Base-by-base conservation (phyloP, 1,139 yeast genomes). In the Taphrina wiesneri region DNA sequence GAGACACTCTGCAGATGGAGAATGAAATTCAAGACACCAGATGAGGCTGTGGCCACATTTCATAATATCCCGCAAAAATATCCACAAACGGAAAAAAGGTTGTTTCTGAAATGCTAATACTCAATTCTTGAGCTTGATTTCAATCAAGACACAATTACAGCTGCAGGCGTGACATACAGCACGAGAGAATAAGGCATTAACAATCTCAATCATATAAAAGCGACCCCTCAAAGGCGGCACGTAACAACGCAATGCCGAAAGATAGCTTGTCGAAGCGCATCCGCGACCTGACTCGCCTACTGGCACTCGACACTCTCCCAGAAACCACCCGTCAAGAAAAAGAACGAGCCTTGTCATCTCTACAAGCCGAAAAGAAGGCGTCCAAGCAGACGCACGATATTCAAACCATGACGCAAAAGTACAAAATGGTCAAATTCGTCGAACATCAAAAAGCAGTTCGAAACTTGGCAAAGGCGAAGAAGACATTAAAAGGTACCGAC, bases 361-460 rank as follows among this genome's bases (percentile, higher is more conserved):
- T 91, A 67, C 81, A 83, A 68, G 78, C 82, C 2, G 96, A 92
- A 74, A 79, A 91, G 63, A 82, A 80, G 66, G 81, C 81, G 60
- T 84, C 85, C 11, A 82, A 83, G 70, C 70, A 76, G 36, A 79
- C 80, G 49, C 79, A 81, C 60, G 82, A 82, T 71, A 84, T 86
- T 6, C 84, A 83, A 71, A 83, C 84, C 67, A 78, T 82, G 56
- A 85, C 90, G n/a, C 83, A 86, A 71, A 89, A 87, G 76, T 93
- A 95, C 75, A 97, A 90, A 74, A 92, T 91, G 95, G 93, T 93
- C 59, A 82, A 95, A 70, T 93, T 95, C 74, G 90, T 93, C 70
- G 99, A 93, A 76, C 83, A 83, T 72, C 90, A 92, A 78, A 95
- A 93, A 81, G 96, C 98, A 0, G 73, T 83, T 36, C 81, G 97